These are phyloP conservation scores for Aspergillus avenaceus DNA, from an alignment of 495 filamentous ascomycete genomes.

Conservation along the genomic window DNA sequence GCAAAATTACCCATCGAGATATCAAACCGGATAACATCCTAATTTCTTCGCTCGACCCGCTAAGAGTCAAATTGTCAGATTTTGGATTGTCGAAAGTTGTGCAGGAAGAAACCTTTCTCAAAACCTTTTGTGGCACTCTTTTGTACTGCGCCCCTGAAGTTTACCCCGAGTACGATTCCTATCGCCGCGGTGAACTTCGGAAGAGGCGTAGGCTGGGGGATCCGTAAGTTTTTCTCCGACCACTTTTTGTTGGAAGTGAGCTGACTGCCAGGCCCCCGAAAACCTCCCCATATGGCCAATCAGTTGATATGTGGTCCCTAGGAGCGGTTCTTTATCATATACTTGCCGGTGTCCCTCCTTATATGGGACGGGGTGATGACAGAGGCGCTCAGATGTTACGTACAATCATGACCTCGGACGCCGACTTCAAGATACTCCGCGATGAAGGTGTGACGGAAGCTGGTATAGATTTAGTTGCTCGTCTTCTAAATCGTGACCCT, in stretches of 20 bases:
- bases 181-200: constrained; percentile 35
- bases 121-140: constrained; percentile 94
- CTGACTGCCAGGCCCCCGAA: constrained; percentile 36
- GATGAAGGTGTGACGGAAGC: constrained; percentile 52
- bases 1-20: constrained; percentile 90
- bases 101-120: constrained; percentile 83
- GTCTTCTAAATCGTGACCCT: constrained; percentile 74
- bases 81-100: constrained; percentile 94
- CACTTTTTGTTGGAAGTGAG: background rate
- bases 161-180: constrained; percentile 72
- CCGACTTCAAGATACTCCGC: constrained; percentile 58
- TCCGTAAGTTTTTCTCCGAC: constrained; percentile 30
- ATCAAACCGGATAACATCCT: constrained; percentile 98
- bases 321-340: constrained; percentile 85
- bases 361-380: constrained; percentile 58
- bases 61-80: constrained; percentile 87
- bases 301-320: constrained; percentile 92
- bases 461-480: constrained; percentile 66
- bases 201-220: constrained; percentile 52
- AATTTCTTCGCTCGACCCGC: constrained; percentile 64
- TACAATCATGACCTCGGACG: constrained; percentile 69
- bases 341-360: constrained; percentile 72
- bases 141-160: constrained; percentile 96
- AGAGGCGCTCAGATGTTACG: constrained; percentile 64
- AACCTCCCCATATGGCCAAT: constrained; percentile 70